Evolutionary conservation across 164 flowering plant genomes (phyloP).

Genomic region (grape (Vitis vinifera)): ASM3070453v1 NC_081813.1:539501-540000

Average conservation of each 20-base stretch:
- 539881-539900: slow-evolving; percentile 61
- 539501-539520: slow-evolving; percentile 64
- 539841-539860: slow-evolving; percentile 79
- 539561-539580: slow-evolving; percentile 50
- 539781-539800: slow-evolving; percentile 58
- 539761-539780: slow-evolving; percentile 21
- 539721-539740: too few relatives aligned
- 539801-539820: slow-evolving; percentile 63
- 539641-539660: slow-evolving; percentile 79
- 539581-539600: slow-evolving; percentile 63
- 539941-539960: slow-evolving; percentile 70
- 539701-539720: too few relatives aligned
- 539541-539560: slow-evolving; percentile 41
- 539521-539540: slow-evolving; percentile 75
- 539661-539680: slow-evolving; percentile 40
- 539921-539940: slow-evolving; percentile 61
- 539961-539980: slow-evolving; percentile 57
- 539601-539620: slow-evolving; percentile 81
- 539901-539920: slow-evolving; percentile 76
- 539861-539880: slow-evolving; percentile 75
- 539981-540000: slow-evolving; percentile 76
- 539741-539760: not conserved
- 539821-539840: slow-evolving; percentile 69
- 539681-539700: not conserved
- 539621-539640: slow-evolving; percentile 81